Percentiles rank a stretch among this genome's conserved stretches.
Evolutionary conservation across 2,329 filamentous ascomycete species (phyloP).

Genomic region (Ustulina deusta): DNA sequence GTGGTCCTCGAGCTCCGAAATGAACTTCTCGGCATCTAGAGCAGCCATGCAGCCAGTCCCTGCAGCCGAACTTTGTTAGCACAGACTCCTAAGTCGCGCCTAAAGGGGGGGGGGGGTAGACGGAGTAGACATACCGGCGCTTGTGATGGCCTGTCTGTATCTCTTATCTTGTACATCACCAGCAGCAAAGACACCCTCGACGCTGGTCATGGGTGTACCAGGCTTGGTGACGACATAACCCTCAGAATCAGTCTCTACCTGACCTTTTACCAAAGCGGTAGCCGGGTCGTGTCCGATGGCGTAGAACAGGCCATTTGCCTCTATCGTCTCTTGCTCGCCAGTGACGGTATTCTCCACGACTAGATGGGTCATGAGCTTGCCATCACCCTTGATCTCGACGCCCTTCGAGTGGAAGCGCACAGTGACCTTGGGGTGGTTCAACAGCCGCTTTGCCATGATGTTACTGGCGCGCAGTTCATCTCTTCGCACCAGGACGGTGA

Average conservation of each 20-base stretch:
- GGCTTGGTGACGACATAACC: conserved; percentile 92
- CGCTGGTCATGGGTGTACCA: conserved; percentile 84
- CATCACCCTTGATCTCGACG: conserved; percentile 85
- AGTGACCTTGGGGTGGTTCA: conserved; percentile 88
- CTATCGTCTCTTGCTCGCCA: conserved; percentile 82
- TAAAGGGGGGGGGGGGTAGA: background rate
- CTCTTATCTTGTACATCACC: conserved; percentile 99
- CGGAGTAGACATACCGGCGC: conserved; percentile 76
- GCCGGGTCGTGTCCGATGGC: conserved; percentile 97
- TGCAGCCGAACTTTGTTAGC: conserved; percentile 52
- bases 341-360: conserved; percentile 83
- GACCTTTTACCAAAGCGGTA: conserved; percentile 88
- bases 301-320: conserved; percentile 95
- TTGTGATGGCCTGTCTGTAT: conserved; percentile 97
- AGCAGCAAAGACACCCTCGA: conserved; percentile 94
- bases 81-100: background rate
- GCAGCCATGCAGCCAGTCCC: conserved; percentile 95
- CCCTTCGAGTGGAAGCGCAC: conserved; percentile 87
- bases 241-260: conserved; percentile 88
- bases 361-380: conserved; percentile 89
- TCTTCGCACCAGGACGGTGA: conserved; percentile 90
- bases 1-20: conserved; percentile 77
- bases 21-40: conserved; percentile 93
- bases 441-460: conserved; percentile 89
- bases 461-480: conserved; percentile 88